Conservation (phyloP, 1,284 basidiomycete genomes). For the Chondrostereum purpureum region DNA sequence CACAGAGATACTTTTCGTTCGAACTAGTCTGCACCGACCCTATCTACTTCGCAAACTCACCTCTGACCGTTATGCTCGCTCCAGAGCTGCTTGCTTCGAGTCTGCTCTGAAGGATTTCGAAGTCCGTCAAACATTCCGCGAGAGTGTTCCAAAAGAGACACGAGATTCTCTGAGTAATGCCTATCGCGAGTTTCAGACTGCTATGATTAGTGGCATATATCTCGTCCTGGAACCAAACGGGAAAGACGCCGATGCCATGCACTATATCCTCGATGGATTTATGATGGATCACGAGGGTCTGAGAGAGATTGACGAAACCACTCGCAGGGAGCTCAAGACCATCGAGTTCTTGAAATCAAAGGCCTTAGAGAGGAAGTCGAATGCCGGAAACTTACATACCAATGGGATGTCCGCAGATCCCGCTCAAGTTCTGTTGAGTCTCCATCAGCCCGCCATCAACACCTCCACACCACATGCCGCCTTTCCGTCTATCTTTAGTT, state of each 20-base stretch:
- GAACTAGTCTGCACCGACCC: constrained; percentile 73
- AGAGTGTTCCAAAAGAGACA: constrained; percentile 52
- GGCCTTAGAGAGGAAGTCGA: constrained; percentile 26
- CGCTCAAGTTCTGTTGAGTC: constrained; percentile 43
- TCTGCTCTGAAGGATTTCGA: constrained; percentile 73
- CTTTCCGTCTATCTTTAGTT: constrained; percentile 30
- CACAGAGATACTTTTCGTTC: constrained; percentile 75
- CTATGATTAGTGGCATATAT: constrained; percentile 83
- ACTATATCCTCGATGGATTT: constrained; percentile 71
- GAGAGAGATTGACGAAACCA: constrained; percentile 73
- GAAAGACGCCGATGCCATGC: constrained; percentile 61
- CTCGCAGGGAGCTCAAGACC: constrained; percentile 70
- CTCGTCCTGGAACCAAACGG: constrained; percentile 72
- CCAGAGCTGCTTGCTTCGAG: constrained; percentile 72
- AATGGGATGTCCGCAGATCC: constrained; percentile 27
- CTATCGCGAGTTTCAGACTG: constrained; percentile 78
- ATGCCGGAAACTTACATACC: constrained; percentile 19
- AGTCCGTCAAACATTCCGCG: constrained; percentile 61
- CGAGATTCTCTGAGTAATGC: constrained; percentile 68
- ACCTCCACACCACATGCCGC: constrained; percentile 26
- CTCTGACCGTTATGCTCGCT: constrained; percentile 71
- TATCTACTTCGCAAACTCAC: constrained; percentile 68
- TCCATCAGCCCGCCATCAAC: constrained; percentile 34
- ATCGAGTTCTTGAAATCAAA: constrained; percentile 73
- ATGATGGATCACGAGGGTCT: constrained; percentile 64